Conservation (phyloP, 75 land plant species). For the Cunninghamia lanceolata region DNA sequence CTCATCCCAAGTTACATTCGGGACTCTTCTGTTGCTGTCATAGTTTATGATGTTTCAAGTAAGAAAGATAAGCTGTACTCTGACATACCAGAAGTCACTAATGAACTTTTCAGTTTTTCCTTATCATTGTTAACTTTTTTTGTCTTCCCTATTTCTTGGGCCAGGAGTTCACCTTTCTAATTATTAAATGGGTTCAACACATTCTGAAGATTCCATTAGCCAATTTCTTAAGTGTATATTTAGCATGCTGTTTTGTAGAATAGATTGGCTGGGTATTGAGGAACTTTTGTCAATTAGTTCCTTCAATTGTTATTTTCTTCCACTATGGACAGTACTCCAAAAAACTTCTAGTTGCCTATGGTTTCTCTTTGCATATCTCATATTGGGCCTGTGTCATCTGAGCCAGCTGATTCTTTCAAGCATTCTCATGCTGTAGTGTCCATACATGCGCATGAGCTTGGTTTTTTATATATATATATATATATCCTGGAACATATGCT, state of each 20-base stretch:
- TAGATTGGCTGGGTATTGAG: neutral
- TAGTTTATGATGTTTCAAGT: constrained; percentile 56
- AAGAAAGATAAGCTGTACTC: neutral
- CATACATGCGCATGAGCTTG: neutral
- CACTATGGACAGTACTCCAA: neutral
- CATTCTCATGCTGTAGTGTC: neutral
- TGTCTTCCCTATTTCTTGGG: neutral
- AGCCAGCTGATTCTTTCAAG: neutral
- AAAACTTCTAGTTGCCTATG: neutral
- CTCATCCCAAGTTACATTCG: constrained; percentile 56
- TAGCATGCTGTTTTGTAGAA: neutral
- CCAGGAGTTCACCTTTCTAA: neutral
- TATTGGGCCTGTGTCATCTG: neutral
- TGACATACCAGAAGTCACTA: neutral
- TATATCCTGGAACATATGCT: neutral
- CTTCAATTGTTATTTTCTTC: neutral
- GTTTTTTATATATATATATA: neutral
- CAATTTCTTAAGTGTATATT: neutral
- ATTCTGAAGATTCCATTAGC: neutral
- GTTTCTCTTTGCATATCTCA: neutral
- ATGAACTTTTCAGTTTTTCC: neutral
- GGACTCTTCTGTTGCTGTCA: constrained; percentile 50
- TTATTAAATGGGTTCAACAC: neutral
- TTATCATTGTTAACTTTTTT: neutral
- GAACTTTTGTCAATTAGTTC: neutral